Evolutionary conservation across 2,329 filamentous ascomycete species (phyloP).

Genomic region (Phaeophleospora eucalypticola): DNA sequence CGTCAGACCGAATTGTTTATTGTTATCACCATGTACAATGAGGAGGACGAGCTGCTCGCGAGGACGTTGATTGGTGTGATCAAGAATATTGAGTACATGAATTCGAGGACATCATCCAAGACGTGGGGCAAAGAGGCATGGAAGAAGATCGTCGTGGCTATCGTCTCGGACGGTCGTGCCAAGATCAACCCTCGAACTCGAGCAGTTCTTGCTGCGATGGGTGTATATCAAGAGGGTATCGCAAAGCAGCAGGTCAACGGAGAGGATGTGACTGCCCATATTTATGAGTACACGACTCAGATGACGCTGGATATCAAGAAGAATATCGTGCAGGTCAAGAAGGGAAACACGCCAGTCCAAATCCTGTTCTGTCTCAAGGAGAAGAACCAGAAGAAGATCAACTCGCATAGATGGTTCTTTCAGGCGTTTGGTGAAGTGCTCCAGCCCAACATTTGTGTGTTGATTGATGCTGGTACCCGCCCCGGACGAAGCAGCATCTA

Average conservation of each 20-base stretch:
- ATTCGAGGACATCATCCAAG: conserved; percentile 84
- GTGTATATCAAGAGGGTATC: conserved; percentile 97
- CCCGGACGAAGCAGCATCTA: conserved; percentile 94
- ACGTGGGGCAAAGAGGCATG: conserved; percentile 98
- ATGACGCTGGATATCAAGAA: conserved; percentile 87
- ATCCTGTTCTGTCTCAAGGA: conserved; percentile 98
- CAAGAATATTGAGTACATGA: conserved; percentile 99
- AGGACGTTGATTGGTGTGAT: conserved; percentile 95
- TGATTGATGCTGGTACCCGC: conserved; percentile 93
- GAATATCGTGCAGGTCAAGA: conserved; percentile 77
- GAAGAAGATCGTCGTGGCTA: conserved; percentile 99
- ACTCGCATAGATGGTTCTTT: conserved; percentile 99
- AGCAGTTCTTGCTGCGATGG: conserved; percentile 85
- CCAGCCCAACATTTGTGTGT: conserved; percentile 92
- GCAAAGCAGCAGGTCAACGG: conserved; percentile 96
- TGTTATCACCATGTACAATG: conserved; percentile 98
- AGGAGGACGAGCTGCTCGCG: conserved; percentile 93
- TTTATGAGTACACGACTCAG: conserved; percentile 89
- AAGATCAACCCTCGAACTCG: conserved; percentile 94
- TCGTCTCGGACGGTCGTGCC: conserved; percentile 92
- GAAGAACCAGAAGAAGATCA: conserved; percentile 99
- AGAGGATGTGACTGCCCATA: conserved; percentile 94
- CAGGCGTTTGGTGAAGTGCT: conserved; percentile 89
- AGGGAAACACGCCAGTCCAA: conserved; percentile 82
- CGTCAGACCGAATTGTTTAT: conserved; percentile 94